These are phyloP conservation scores for Mortierella sp. DNA, from an alignment of 371 early-diverging fungal species.

Conservation along the genomic window DNA sequence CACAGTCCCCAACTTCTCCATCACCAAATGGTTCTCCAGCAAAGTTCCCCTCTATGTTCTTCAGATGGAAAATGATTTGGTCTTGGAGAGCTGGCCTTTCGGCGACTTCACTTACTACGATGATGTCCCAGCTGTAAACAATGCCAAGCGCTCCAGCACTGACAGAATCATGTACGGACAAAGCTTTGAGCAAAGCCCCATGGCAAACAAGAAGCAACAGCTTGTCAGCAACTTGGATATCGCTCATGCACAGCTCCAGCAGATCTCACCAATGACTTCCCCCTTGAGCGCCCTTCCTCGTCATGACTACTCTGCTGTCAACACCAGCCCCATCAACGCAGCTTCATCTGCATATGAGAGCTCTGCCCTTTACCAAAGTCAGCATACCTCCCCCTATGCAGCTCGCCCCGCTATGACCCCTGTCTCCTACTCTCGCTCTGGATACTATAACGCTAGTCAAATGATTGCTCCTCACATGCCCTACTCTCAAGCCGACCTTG, in stretches of 20 bases:
- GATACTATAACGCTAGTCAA: constrained; percentile 51
- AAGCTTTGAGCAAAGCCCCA: constrained; percentile 15
- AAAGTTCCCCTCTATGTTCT: constrained; percentile 59
- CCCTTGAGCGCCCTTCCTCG: constrained; percentile 20
- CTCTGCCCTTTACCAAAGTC: constrained; percentile 31
- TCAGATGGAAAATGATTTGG: constrained; percentile 53
- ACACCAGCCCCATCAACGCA: constrained; percentile 4
- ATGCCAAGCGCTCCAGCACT: constrained; percentile 20
- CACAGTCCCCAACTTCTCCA: constrained; percentile 54
- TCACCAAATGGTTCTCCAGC: constrained; percentile 53
- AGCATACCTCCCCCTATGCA: constrained; percentile 34
- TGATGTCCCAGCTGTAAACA: constrained; percentile 18
- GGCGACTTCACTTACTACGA: constrained; percentile 57
- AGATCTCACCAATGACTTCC: constrained; percentile 6
- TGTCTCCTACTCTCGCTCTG: constrained; percentile 34
- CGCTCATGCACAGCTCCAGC: constrained; percentile 20
- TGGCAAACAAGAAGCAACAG: constrained; percentile 38
- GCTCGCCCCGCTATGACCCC: constrained; percentile 33
- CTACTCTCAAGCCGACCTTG: constrained; percentile 34
- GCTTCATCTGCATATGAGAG: constrained; percentile 22
- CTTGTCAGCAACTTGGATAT: constrained; percentile 29
- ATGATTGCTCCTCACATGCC: constrained; percentile 46
- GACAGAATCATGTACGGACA: constrained; percentile 26
- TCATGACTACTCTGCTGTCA: constrained; percentile 32
- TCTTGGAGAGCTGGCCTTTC: constrained; percentile 58